Conservation (phyloP, 2,329 filamentous ascomycete species). For the Fusarium sp. region DNA sequence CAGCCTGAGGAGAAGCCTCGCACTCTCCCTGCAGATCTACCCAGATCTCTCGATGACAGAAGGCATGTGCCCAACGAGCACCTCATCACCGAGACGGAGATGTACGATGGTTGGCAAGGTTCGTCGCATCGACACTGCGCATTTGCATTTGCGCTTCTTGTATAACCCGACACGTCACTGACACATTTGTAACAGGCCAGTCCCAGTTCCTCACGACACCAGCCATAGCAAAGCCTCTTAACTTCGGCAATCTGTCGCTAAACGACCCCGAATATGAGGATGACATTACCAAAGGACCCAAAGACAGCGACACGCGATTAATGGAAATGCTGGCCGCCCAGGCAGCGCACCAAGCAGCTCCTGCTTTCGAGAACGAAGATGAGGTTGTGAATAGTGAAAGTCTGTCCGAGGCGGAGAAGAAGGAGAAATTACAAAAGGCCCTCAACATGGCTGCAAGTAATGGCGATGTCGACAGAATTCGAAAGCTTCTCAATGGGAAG, state of each 20-base stretch:
- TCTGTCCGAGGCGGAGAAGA: conserved; percentile 80
- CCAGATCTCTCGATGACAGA: conserved; percentile 91
- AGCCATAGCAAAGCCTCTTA: conserved; percentile 82
- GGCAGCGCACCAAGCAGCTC: conserved; percentile 80
- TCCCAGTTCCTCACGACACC: conserved; percentile 94
- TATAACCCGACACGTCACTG: conserved; percentile 40
- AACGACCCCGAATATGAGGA: conserved; percentile 83
- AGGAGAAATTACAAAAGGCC: conserved; percentile 82
- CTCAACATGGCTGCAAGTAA: conserved; percentile 97
- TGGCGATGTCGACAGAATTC: conserved; percentile 85
- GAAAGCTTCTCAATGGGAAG: conserved; percentile 77
- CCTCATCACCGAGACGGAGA: conserved; percentile 85
- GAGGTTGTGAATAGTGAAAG: conserved; percentile 79
- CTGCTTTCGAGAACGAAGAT: conserved; percentile 81
- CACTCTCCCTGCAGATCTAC: conserved; percentile 82
- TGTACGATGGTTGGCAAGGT: conserved; percentile 99
- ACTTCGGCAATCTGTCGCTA: conserved; percentile 83
- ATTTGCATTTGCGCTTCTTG: conserved; percentile 23
- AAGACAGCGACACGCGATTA: conserved; percentile 85
- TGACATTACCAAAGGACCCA: conserved; percentile 61
- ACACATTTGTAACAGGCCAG: conserved; percentile 71
- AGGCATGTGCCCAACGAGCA: conserved; percentile 70
- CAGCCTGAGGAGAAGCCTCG: conserved; percentile 55
- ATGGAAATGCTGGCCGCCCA: conserved; percentile 97
- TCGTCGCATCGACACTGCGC: conserved; percentile 43